phyloP scores from a whole-genome alignment of 176 grass and related monocot species.

The Poa annua region DNA sequence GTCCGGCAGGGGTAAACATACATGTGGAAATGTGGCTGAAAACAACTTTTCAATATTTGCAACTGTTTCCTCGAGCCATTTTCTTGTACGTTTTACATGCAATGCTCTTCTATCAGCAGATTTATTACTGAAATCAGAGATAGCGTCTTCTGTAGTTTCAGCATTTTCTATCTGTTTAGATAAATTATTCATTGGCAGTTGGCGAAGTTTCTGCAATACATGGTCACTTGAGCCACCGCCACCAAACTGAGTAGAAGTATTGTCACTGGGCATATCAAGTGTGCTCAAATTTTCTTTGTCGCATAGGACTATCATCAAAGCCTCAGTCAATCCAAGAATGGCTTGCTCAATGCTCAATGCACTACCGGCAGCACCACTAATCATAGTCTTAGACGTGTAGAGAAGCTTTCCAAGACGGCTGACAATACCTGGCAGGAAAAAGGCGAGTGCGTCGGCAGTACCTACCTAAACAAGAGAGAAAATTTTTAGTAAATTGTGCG shows the following conservation, averaged over 20 bases:
- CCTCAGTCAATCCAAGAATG: constrained; percentile 81
- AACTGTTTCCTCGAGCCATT: constrained; percentile 81
- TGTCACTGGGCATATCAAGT: constrained; percentile 40
- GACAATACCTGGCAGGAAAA: constrained; percentile 92
- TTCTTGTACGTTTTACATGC: constrained; percentile 68
- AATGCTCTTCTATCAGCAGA: constrained; percentile 53
- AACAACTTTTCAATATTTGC: constrained; percentile 90
- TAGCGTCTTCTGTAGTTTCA: constrained; percentile 30
- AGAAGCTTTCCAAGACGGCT: constrained; percentile 85
- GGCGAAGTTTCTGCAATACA: constrained; percentile 80
- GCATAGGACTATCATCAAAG: constrained; percentile 78
- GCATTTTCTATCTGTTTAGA: constrained; percentile 39
- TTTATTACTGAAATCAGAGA: constrained; percentile 20
- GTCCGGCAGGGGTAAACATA: constrained; percentile 36
- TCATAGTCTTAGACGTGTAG: constrained; percentile 71
- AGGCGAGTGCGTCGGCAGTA: constrained; percentile 88
- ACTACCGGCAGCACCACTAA: constrained; percentile 81
- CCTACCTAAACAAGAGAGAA: constrained; percentile 72
- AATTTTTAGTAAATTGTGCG: constrained; percentile 31
- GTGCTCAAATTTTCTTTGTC: constrained; percentile 71
- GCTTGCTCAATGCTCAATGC: constrained; percentile 73
- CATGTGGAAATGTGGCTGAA: constrained; percentile 75
- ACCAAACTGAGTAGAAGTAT: constrained; percentile 7
- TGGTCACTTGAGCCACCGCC: constrained; percentile 58
- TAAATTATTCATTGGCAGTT: constrained; percentile 55